These are phyloP conservation scores for Sedum album DNA, from an alignment of 164 flowering plant genomes.

Conservation along the genomic window DNA sequence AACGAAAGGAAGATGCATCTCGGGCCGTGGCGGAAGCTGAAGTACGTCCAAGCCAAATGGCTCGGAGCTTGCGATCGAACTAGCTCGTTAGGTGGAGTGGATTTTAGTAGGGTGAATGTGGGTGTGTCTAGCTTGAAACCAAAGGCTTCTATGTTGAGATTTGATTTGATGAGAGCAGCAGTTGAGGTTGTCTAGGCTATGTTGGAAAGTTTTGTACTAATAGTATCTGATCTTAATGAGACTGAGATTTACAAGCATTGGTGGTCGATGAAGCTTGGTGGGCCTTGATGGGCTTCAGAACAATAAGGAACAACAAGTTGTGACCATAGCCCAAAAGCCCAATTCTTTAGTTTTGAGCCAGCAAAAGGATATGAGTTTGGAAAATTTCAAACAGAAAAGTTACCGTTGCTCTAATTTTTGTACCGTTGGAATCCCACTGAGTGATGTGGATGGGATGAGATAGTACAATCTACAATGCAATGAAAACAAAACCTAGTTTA, in stretches of 20 bases:
- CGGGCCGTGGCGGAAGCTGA: slow-evolving; percentile 64
- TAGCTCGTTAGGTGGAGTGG: not conserved
- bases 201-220: not conserved
- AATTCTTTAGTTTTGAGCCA: too few relatives aligned
- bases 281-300: too few relatives aligned
- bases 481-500: not conserved
- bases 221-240: not conserved
- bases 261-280: too few relatives aligned
- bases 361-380: too few relatives aligned
- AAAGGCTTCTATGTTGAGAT: not conserved
- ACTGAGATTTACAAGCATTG: too few relatives aligned
- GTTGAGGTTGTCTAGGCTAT: not conserved
- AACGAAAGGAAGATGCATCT: slow-evolving; percentile 65
- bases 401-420: not conserved
- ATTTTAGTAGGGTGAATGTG: not conserved
- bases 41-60: slow-evolving; percentile 67
- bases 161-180: not conserved
- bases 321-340: not conserved
- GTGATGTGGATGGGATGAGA: not conserved
- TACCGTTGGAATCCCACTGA: not conserved
- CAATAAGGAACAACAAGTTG: not conserved
- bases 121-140: not conserved
- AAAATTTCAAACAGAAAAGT: too few relatives aligned
- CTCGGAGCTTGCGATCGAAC: slow-evolving; percentile 29
- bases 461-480: not conserved